Base-by-base conservation (phyloP, 768 basidiomycete species). In the Saitozyma sp. region DNA sequence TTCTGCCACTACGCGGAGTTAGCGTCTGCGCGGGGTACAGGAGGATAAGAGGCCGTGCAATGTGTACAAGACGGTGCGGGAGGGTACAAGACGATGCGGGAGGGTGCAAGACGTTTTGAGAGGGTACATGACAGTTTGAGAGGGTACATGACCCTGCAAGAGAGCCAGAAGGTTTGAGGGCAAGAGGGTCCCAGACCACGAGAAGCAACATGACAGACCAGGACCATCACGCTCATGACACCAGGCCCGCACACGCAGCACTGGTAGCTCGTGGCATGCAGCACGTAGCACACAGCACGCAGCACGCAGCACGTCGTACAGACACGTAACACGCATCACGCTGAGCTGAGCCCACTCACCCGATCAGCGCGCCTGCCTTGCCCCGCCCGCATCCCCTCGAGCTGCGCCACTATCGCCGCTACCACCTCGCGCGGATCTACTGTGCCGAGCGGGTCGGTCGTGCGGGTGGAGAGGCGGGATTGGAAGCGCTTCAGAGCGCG, bases 401-500 rank as follows among this genome's bases (percentile, higher is more conserved):
- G 20, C 11, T 57, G 20, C 16, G 41, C 56, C 43, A 57, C 14
- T 49, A 57, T 45, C 9, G 56, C 39, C 41, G 41, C 42, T 1
- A 64, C 62, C 8, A 64, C 20, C 13, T 64, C 62, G 38, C 62
- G 43, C 3, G 54, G 45, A 58, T 64, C 62, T n/a, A 54, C 52
- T 10, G 49, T 48, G n/a, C 52, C 60, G n/a, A 60, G 17, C 8
- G 59, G 59, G 8, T 41, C 10, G 11, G 29, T 29, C 2, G 29
- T 29, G 2, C 43, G 9, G 14, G 60, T 49, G 14, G 41, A 42
- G 9, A 65, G 53, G 3, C 59, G 66, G n/a, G 59, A n/a, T n/a
- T 43, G 41, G 50, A 62, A 72, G 59, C 72, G 56, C 59, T 65
- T 68, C 11, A 58, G 40, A 19, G 69, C 64, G 38, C 72, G 64